Evolutionary conservation across 2,329 filamentous ascomycete species (phyloP), one percentile per base, ranked within the genome.

Genomic region (Penicillium sp.): DNA sequence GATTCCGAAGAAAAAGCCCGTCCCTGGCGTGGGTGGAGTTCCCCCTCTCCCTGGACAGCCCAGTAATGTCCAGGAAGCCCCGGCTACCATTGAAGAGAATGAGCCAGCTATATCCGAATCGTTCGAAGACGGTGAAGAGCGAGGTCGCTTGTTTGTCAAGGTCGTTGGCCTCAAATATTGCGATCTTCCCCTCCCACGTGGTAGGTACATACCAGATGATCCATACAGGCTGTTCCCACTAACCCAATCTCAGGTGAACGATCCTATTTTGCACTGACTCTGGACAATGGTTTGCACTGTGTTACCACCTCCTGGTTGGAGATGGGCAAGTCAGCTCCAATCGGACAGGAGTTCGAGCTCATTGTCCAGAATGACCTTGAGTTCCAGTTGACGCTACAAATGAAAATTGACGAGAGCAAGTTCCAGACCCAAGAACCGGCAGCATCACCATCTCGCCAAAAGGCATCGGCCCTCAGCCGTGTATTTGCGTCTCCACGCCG

Each of bases 241-340:
- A 65, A 75, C 61, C 38, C 44, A 4, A 6, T 41, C 45, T 7
- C 61, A 94, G 90, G 89, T 67, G 92, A 97, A 74, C 87, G 90
- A 51, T 90, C 90, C 2, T 94, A 90, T 83, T 99, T 99, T 77
- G 92, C 93, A 65, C 82, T 99, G 10, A 99, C 94, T 0, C 82
- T 99, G n/a, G 94, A 99, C 74, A 99, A 99, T 61, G 94, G 94
- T 26, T 84, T 99, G 1, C 94, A 99, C 72, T 99, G 94, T 67
- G 94, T 99, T 14, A 99, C 94, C 0, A 99, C 94, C 3, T 88
- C 91, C 0, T 97, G 91, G 90, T 81, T 97, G 8, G 94, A 99
- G 72, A 80, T 99, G 56, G 91, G 91, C 18, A 89, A 89, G 64
- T 93, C 89, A 56, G 93, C 94, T 2, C 91, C 94, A 0, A 97